Conservation (phyloP, 495 filamentous ascomycete species). For the Niebla homalea region DNA sequence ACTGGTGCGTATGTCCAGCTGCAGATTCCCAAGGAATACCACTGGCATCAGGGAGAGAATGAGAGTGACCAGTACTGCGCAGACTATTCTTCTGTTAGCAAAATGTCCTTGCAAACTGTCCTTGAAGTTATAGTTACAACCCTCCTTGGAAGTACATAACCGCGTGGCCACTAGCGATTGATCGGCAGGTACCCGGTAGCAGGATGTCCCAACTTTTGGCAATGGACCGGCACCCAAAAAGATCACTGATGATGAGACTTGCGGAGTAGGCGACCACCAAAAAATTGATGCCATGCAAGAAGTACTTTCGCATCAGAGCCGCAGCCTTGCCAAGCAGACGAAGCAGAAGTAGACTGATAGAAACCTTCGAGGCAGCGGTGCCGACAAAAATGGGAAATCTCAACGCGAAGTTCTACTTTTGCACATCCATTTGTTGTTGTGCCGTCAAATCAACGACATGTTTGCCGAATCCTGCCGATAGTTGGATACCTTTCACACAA, state of each 20-base stretch:
- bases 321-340: slow-evolving; percentile 2
- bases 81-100: too few species aligned
- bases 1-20: too few species aligned
- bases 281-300: slow-evolving; percentile 6
- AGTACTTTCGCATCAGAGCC: not conserved
- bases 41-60: too few species aligned
- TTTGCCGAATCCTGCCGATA: too few species aligned
- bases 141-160: too few species aligned
- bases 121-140: too few species aligned
- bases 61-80: too few species aligned
- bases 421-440: slow-evolving; percentile 1
- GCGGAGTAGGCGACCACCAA: slow-evolving; percentile 1
- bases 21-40: too few species aligned
- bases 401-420: not conserved
- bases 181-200: not conserved
- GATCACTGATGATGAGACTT: not conserved
- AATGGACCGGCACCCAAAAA: not conserved
- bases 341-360: slow-evolving; percentile 1
- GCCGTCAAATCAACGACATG: too few species aligned
- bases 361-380: not conserved
- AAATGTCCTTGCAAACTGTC: too few species aligned
- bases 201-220: not conserved
- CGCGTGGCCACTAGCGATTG: too few species aligned
- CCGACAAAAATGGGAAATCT: not conserved
- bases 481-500: too few species aligned